A percentile compares a stretch with the other conserved stretches of the same genome.
phyloP scores from a whole-genome alignment of 2,329 filamentous ascomycete genomes.

The Mariannaea elegans region DNA sequence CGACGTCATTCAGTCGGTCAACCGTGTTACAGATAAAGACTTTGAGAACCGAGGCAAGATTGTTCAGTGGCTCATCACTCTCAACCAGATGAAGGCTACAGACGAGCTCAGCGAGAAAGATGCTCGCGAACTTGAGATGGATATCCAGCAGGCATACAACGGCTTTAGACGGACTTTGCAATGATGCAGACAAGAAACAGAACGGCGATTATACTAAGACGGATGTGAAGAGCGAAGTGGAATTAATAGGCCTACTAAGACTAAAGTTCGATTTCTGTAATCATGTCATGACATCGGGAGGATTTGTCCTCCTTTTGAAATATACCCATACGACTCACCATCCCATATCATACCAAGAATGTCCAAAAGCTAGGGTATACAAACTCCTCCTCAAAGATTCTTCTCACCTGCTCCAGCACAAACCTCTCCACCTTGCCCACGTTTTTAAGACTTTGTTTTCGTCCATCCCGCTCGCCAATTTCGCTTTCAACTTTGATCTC shows the following conservation, averaged over 20 bases:
- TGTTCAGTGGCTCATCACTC: slow-evolving; percentile 95
- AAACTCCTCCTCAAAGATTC: slow-evolving; percentile 98
- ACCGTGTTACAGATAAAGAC: slow-evolving; percentile 93
- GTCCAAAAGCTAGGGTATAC: slow-evolving; percentile 99
- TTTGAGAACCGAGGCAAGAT: slow-evolving; percentile 98
- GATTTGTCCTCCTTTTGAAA: slow-evolving; percentile 21
- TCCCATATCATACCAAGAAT: slow-evolving; percentile 75
- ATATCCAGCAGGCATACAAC: slow-evolving; percentile 93
- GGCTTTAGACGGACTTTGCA: slow-evolving; percentile 86
- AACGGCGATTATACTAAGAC: not conserved
- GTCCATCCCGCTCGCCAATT: slow-evolving; percentile 90
- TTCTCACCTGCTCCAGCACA: slow-evolving; percentile 92
- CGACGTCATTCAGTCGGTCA: slow-evolving; percentile 96
- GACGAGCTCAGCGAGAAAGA: slow-evolving; percentile 90
- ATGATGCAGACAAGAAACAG: slow-evolving; percentile 42
- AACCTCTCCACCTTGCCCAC: slow-evolving; percentile 99
- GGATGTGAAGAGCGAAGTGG: slow-evolving; percentile 8
- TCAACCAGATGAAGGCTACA: slow-evolving; percentile 97
- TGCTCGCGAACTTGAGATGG: slow-evolving; percentile 86
- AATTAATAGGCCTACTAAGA: slow-evolving; percentile 15
- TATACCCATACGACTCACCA: slow-evolving; percentile 30
- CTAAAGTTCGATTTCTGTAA: slow-evolving; percentile 1
- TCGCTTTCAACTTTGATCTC: slow-evolving; percentile 97
- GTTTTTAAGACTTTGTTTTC: slow-evolving; percentile 96
- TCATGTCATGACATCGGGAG: slow-evolving; percentile 9